Percentiles rank a stretch among this genome's conserved stretches.
phyloP scores from a whole-genome alignment of 257 asterid genomes.

The Gynochthodes officinalis region DNA sequence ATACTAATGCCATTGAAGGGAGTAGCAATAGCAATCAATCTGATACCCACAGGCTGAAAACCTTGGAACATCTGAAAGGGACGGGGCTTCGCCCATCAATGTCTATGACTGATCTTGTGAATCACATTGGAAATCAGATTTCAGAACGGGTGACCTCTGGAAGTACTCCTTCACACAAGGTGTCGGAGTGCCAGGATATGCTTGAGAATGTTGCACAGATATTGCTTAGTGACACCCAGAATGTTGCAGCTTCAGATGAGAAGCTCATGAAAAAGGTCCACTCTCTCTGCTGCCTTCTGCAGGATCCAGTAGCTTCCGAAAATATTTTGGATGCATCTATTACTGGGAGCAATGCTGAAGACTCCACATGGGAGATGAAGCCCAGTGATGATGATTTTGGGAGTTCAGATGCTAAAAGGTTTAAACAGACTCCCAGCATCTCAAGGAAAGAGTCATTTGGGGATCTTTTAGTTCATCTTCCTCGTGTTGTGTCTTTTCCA shows the following conservation, averaged over 20 bases:
- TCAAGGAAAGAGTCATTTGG: slow-evolving; percentile 63
- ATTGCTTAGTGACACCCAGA: slow-evolving; percentile 49
- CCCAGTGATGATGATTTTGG: slow-evolving; percentile 9
- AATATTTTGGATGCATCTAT: slow-evolving; percentile 25
- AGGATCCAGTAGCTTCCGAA: slow-evolving; percentile 46
- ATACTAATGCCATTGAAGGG: slow-evolving; percentile 41
- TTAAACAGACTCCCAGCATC: slow-evolving; percentile 36
- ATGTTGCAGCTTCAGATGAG: slow-evolving; percentile 59
- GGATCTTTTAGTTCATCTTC: slow-evolving; percentile 66
- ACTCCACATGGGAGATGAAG: slow-evolving; percentile 16
- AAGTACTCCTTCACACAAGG: slow-evolving; percentile 43
- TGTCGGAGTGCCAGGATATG: slow-evolving; percentile 60
- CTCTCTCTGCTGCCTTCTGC: slow-evolving; percentile 67
- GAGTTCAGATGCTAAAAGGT: no score
- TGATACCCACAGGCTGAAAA: slow-evolving; percentile 28
- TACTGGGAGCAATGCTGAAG: slow-evolving; percentile 28
- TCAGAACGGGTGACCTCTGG: slow-evolving; percentile 67
- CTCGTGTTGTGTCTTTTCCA: slow-evolving; percentile 67
- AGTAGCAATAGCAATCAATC: slow-evolving; percentile 21
- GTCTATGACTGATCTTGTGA: slow-evolving; percentile 69
- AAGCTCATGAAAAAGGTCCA: slow-evolving; percentile 75
- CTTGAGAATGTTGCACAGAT: slow-evolving; percentile 46
- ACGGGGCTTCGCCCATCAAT: slow-evolving; percentile 48
- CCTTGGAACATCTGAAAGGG: slow-evolving; percentile 30
- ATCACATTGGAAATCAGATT: slow-evolving; percentile 53